Evolutionary conservation across 2,329 filamentous ascomycete genomes (phyloP).

Genomic region (Thermoascus crustaceus): DNA sequence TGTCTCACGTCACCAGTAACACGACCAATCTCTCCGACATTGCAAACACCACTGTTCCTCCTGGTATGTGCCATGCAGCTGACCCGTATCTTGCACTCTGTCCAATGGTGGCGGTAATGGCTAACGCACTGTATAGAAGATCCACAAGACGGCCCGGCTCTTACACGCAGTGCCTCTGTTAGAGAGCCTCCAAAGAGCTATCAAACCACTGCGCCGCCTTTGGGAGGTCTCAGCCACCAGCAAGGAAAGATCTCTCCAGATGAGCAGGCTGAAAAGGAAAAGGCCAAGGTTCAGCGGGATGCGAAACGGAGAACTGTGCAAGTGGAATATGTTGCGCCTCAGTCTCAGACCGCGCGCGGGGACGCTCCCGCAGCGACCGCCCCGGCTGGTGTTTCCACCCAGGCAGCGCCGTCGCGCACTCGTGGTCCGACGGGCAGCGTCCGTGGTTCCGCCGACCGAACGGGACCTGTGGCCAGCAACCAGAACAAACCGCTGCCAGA

Average conservation of each 20-base stretch:
- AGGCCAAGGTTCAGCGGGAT: slow-evolving; percentile 62
- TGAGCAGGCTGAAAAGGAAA: slow-evolving; percentile 53
- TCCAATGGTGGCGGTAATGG: no score
- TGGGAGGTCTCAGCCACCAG: slow-evolving; percentile 60
- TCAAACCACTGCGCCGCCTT: slow-evolving; percentile 38
- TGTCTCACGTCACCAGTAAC: slow-evolving; percentile 93
- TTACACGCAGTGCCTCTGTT: slow-evolving; percentile 86
- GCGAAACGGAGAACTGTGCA: slow-evolving; percentile 91
- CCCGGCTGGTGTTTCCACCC: slow-evolving; percentile 8
- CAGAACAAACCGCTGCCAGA: slow-evolving; percentile 36
- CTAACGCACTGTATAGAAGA: no score
- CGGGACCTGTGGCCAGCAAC: slow-evolving; percentile 18
- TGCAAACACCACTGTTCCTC: slow-evolving; percentile 63
- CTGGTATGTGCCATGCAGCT: slow-evolving; percentile 36
- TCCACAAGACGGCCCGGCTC: slow-evolving; percentile 50
- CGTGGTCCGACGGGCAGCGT: slow-evolving; percentile 13
- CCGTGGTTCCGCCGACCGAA: slow-evolving; percentile 7
- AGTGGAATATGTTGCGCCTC: slow-evolving; percentile 92
- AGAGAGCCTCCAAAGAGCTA: slow-evolving; percentile 70
- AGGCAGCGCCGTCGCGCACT: slow-evolving; percentile 40
- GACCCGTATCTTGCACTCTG: slow-evolving; percentile 4
- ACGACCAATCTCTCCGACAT: slow-evolving; percentile 83
- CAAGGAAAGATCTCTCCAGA: slow-evolving; percentile 66
- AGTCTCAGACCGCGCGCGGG: slow-evolving; percentile 74
- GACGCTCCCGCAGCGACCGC: slow-evolving; percentile 25